These are phyloP conservation scores for Williopsis jadinii DNA, from an alignment of 1,139 yeast species.

Conservation along the genomic window DNA sequence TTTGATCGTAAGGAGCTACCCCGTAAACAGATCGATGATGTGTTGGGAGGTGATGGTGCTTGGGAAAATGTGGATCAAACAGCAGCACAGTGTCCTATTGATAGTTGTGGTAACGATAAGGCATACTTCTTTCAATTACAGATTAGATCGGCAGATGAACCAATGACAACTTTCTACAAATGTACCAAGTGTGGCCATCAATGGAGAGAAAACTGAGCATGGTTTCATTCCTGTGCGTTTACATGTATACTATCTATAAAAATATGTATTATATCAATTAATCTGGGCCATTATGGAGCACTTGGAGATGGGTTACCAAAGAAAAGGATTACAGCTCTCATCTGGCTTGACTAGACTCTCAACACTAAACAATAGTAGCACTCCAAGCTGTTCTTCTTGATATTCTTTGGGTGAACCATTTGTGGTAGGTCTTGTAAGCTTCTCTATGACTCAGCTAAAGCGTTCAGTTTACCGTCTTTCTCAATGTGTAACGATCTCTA, in stretches of 20 bases:
- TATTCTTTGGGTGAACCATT: no score
- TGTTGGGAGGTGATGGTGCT: slow-evolving; percentile 93
- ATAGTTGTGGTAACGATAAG: slow-evolving; percentile 77
- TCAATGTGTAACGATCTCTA: no score
- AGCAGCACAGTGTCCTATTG: slow-evolving; percentile 82
- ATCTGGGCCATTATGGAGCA: not conserved
- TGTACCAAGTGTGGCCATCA: slow-evolving; percentile 91
- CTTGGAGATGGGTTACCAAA: slow-evolving; percentile 3
- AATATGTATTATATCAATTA: no score
- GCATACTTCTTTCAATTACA: slow-evolving; percentile 97
- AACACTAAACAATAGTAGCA: no score
- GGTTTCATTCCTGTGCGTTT: not conserved
- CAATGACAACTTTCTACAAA: slow-evolving; percentile 95
- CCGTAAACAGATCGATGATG: slow-evolving; percentile 91
- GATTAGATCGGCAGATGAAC: slow-evolving; percentile 70
- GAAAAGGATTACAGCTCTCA: slow-evolving; percentile 3
- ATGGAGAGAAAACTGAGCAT: slow-evolving; percentile 81
- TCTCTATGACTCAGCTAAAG: no score
- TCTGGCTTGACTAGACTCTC: slow-evolving; percentile 1
- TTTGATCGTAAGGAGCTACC: slow-evolving; percentile 78
- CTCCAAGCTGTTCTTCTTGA: no score
- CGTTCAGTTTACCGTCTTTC: no score
- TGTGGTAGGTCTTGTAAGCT: no score
- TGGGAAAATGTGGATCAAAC: slow-evolving; percentile 98
- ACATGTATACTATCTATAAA: no score